A percentile compares a stretch with the other conserved stretches of the same genome.
These are phyloP conservation scores for Fusarium humuli DNA, from an alignment of 2,329 filamentous ascomycete species.

Conservation along the genomic window DNA sequence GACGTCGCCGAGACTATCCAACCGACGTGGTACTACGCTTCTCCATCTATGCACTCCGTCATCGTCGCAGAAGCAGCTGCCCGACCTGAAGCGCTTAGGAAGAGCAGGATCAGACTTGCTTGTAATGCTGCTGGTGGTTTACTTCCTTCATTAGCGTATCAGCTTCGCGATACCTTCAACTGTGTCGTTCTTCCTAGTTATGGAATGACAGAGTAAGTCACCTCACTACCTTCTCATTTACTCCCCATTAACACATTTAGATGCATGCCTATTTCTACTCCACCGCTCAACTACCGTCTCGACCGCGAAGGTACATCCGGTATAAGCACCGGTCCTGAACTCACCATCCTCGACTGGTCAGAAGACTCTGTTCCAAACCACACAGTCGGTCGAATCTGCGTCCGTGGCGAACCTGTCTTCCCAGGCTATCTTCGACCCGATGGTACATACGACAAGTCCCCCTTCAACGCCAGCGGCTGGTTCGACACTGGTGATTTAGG, in stretches of 20 bases:
- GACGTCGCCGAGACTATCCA: conserved; percentile 5
- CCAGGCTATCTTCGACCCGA: not conserved
- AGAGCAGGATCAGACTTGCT: not conserved
- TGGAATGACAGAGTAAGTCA: conserved; percentile 19
- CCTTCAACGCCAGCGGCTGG: not conserved
- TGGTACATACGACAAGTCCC: conserved; percentile 5
- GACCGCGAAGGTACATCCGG: conserved; percentile 13
- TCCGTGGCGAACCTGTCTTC: conserved; percentile 11
- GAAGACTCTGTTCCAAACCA: not conserved
- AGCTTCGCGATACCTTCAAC: not conserved
- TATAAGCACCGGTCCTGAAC: conserved; percentile 12
- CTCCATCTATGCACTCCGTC: conserved; percentile 10
- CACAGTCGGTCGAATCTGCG: conserved; percentile 7
- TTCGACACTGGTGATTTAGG: conserved; percentile 15
- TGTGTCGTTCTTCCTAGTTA: conserved; percentile 12
- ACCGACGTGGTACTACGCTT: conserved; percentile 22
- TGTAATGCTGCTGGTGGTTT: conserved; percentile 14
- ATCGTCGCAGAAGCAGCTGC: conserved; percentile 7
- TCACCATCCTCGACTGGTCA: conserved; percentile 9
- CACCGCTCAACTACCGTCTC: conserved; percentile 5
- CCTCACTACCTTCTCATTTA: too few species aligned
- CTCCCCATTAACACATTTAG: not conserved
- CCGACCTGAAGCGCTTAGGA: not conserved
- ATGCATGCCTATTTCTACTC: conserved; percentile 11
- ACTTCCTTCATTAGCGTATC: not conserved